Conservation (phyloP, 805 yeast species). For the Candida methanosorbosa region DNA sequence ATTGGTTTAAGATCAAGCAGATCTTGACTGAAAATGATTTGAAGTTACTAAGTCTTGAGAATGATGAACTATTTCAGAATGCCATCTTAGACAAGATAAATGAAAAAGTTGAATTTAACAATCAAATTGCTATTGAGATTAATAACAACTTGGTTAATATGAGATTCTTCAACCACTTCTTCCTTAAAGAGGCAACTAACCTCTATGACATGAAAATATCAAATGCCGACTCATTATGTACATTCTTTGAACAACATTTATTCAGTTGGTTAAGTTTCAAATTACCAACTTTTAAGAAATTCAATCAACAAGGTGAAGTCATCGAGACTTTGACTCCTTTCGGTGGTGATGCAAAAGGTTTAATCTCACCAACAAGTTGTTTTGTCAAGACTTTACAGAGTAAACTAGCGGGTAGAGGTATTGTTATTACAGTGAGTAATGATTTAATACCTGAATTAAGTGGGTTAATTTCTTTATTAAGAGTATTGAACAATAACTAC, state of each 20-base stretch:
- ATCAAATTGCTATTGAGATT: conserved; percentile 15
- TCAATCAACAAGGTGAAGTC: conserved; percentile 15
- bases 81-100: conserved; percentile 11
- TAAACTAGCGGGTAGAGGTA: conserved; percentile 37
- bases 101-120: conserved; percentile 14
- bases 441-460: conserved; percentile 35
- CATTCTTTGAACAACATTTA: conserved; percentile 13
- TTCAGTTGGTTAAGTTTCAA: conserved; percentile 34
- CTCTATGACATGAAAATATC: not conserved
- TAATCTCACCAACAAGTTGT: conserved; percentile 8
- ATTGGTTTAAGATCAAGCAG: conserved; percentile 19
- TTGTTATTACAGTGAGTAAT: conserved; percentile 44
- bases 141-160: conserved; percentile 16
- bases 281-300: conserved; percentile 29
- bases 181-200: conserved; percentile 9
- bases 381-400: conserved; percentile 20
- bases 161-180: conserved; percentile 16
- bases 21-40: conserved; percentile 16
- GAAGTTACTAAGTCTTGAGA: conserved; percentile 9
- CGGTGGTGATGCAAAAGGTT: conserved; percentile 2
- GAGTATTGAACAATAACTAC: conserved; percentile 38
- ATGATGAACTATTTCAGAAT: conserved; percentile 14
- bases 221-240: conserved; percentile 3
- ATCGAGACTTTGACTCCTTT: conserved; percentile 5
- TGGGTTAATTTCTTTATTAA: conserved; percentile 38